Conservation (phyloP, 208 protist species). For the Angomonas desouzai region DNA sequence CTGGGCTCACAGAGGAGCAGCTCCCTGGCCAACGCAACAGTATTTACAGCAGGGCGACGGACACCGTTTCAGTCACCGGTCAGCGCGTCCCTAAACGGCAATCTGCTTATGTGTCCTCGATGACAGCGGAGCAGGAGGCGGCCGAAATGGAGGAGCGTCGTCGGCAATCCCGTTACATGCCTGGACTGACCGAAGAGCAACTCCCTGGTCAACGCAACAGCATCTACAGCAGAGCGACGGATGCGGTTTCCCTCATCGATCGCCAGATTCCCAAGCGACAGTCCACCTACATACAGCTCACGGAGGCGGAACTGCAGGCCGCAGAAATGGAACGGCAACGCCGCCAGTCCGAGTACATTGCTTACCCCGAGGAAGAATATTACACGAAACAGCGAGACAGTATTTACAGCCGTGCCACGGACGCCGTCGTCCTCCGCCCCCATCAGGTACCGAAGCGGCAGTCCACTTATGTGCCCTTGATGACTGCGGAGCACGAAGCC, state of each 20-base stretch:
- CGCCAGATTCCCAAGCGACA: slow-evolving; percentile 1
- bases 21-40: neutral
- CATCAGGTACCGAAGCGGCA: too few species aligned
- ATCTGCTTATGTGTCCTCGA: neutral
- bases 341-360: neutral
- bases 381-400: neutral
- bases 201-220: neutral
- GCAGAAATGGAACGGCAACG: neutral
- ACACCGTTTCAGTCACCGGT: neutral
- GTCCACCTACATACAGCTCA: neutral
- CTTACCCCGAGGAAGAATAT: neutral
- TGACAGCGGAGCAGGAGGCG: neutral
- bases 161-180: neutral
- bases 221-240: neutral
- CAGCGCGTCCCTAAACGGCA: neutral
- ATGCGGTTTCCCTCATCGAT: neutral
- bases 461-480: too few species aligned
- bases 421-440: neutral
- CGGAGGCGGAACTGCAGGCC: neutral
- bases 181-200: neutral
- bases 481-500: too few species aligned
- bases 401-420: neutral
- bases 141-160: neutral
- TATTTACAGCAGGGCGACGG: neutral
- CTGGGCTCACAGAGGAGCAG: neutral